Evolutionary conservation across 75 land plant genomes (phyloP).

Genomic region (Cunninghamia lanceolata): DNA sequence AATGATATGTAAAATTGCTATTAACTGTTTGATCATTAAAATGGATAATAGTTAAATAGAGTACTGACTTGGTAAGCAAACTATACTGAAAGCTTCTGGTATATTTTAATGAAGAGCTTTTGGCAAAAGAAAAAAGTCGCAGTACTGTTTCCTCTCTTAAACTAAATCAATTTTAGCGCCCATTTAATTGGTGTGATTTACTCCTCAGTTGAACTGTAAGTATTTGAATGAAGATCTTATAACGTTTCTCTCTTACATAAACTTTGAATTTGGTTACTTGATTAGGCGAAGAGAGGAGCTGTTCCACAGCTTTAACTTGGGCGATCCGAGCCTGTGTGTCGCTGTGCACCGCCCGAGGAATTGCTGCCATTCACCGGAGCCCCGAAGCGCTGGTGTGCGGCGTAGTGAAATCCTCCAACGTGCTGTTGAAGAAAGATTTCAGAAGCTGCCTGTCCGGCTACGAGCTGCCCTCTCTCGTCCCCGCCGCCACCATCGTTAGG

Average conservation of each 20-base stretch:
- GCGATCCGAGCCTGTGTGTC: constrained; percentile 10
- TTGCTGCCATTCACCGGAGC: constrained; percentile 11
- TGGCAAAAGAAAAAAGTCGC: too few relatives aligned
- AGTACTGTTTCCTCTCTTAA: too few relatives aligned
- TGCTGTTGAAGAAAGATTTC: constrained; percentile 16
- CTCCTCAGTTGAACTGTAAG: not conserved
- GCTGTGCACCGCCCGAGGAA: constrained; percentile 16
- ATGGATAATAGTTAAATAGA: too few relatives aligned
- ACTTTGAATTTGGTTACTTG: too few relatives aligned
- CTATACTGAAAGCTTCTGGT: too few relatives aligned
- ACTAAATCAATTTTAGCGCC: too few relatives aligned
- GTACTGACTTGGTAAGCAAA: too few relatives aligned
- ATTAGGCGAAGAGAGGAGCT: constrained; percentile 12
- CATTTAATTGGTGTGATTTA: not conserved
- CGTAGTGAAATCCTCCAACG: constrained; percentile 24
- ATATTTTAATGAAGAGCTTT: too few relatives aligned
- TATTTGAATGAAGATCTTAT: too few relatives aligned
- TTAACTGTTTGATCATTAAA: too few relatives aligned
- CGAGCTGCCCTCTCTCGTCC: constrained; percentile 14
- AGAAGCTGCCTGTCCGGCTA: constrained; percentile 16
- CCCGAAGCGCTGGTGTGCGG: constrained; percentile 19
- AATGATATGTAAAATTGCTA: too few relatives aligned
- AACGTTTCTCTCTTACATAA: too few relatives aligned
- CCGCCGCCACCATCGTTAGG: constrained; percentile 3
- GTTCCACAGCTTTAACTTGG: constrained; percentile 11